Base-by-base conservation (phyloP, 2,329 filamentous ascomycete genomes). In the Fusarium pilosicola region DNA sequence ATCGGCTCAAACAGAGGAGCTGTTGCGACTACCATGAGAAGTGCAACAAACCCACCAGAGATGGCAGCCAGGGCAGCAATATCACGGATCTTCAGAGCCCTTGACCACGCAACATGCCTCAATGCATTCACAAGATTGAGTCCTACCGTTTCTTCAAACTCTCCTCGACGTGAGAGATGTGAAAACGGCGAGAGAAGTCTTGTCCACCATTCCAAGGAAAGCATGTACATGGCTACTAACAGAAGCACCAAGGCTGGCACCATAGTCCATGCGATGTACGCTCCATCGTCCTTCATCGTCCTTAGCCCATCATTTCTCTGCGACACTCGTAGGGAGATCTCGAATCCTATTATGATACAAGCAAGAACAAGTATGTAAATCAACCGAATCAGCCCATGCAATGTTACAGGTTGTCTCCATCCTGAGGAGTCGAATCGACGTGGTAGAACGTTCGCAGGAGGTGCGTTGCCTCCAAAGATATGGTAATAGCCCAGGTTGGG, bases 221-320 rank as follows among this genome's bases (percentile, higher is more conserved):
- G 71, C 65, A 82, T 77, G 58, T 82, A 82, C 44, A 79, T 60
- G 4, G 79, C 78, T 6, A 83, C 63, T 2, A 78, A 28, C 0
- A 77, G 73, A 4, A 84, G 64, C 5, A 81, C 60, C 11, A 81
- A 26, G 2, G 80, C 79, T 1, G 83, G 81, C 0, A 80, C 72
- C 1, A 77, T 78, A 6, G 81, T 84, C 82, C 83, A 84, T 5
- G 81, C 60, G 28, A 83, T 66, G 55, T 84, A 81, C 7, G 75
- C 60, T 26, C 78, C 75, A 32, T 79, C 76, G 10, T 79, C 72
- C 3, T 60, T 68, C 26, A 82, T 77, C 6, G 79, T 79, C 0
- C 71, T 75, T 7, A 85, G 65, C 0, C 83, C 83, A 22, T 78
- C 64, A 12, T 77, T 73, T 4, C 69, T 61, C 6, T 76, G 60